These are phyloP conservation scores for Trypanosoma mega DNA, from an alignment of 208 protist genomes.

Conservation along the genomic window DNA sequence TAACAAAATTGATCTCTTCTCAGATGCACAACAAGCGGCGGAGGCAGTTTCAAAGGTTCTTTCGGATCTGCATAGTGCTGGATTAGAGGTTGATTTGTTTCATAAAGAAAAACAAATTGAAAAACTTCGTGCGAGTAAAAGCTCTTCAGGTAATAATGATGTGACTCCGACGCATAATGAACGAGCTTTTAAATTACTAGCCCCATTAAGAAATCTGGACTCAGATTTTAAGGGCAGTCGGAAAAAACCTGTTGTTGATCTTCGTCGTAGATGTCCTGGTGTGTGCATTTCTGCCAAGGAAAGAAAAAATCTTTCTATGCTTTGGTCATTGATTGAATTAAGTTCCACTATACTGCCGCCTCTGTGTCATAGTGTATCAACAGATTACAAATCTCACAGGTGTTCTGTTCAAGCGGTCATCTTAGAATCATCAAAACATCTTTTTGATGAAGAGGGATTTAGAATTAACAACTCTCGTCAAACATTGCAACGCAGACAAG, in stretches of 20 bases:
- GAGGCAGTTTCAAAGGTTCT: slow-evolving; percentile 42
- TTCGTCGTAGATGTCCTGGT: slow-evolving; percentile 68
- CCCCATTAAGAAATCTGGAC: slow-evolving; percentile 67
- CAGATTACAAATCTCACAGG: slow-evolving; percentile 46
- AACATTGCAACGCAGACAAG: slow-evolving; percentile 46
- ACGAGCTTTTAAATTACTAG: slow-evolving; percentile 36
- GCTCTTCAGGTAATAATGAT: background rate
- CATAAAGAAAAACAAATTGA: slow-evolving; percentile 40
- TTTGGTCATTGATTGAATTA: slow-evolving; percentile 65
- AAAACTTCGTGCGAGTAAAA: slow-evolving; percentile 9
- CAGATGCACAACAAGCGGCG: slow-evolving; percentile 47
- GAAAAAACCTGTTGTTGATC: slow-evolving; percentile 55
- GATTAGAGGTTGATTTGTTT: slow-evolving; percentile 69
- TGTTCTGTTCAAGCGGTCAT: slow-evolving; percentile 79
- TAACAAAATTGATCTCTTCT: slow-evolving; percentile 86
- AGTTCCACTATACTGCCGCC: slow-evolving; percentile 38
- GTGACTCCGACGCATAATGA: background rate
- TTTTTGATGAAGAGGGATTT: slow-evolving; percentile 89
- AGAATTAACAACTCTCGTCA: slow-evolving; percentile 49
- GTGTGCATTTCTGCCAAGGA: slow-evolving; percentile 75
- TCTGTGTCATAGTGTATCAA: slow-evolving; percentile 50
- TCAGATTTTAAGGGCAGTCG: slow-evolving; percentile 68
- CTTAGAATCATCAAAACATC: slow-evolving; percentile 86
- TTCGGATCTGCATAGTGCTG: slow-evolving; percentile 46
- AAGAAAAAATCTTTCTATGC: slow-evolving; percentile 46